Conservation (phyloP, 2,329 filamentous ascomycete genomes). For the Fusarium sp. region DNA sequence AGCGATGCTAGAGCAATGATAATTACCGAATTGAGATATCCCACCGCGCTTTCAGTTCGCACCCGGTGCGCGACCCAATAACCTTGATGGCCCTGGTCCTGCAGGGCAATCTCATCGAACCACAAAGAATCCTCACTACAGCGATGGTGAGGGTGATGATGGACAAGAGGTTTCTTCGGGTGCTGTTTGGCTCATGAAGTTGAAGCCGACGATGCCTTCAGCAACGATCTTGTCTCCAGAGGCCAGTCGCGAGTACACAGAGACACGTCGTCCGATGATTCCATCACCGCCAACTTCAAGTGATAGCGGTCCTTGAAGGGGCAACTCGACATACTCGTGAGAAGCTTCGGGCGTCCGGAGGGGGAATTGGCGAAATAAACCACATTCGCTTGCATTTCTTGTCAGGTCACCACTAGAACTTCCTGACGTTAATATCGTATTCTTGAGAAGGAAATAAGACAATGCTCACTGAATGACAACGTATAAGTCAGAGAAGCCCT, state of each 20-base stretch:
- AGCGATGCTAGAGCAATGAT: neutral
- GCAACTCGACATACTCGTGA: conserved; percentile 49
- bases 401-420: conserved; percentile 60
- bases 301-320: conserved; percentile 55
- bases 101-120: neutral
- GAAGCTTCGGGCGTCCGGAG: conserved; percentile 38
- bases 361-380: conserved; percentile 56
- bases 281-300: conserved; percentile 60
- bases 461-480: conserved; percentile 60
- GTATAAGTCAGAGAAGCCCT: conserved; percentile 45
- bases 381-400: conserved; percentile 55
- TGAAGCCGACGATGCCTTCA: conserved; percentile 65
- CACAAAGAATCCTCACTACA: conserved; percentile 15
- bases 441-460: rapidly evolving
- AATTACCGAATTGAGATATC: neutral
- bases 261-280: conserved; percentile 63
- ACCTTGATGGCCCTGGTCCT: conserved; percentile 38
- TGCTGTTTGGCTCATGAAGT: conserved; percentile 48
- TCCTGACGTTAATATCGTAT: conserved; percentile 4
- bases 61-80: neutral
- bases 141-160: conserved; percentile 22
- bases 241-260: conserved; percentile 50
- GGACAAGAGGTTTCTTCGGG: conserved; percentile 2
- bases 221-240: conserved; percentile 54
- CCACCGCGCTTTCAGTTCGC: neutral